Evolutionary conservation across 2,329 filamentous ascomycete species (phyloP).

Genomic region (Hyphodiscus sp.): DNA sequence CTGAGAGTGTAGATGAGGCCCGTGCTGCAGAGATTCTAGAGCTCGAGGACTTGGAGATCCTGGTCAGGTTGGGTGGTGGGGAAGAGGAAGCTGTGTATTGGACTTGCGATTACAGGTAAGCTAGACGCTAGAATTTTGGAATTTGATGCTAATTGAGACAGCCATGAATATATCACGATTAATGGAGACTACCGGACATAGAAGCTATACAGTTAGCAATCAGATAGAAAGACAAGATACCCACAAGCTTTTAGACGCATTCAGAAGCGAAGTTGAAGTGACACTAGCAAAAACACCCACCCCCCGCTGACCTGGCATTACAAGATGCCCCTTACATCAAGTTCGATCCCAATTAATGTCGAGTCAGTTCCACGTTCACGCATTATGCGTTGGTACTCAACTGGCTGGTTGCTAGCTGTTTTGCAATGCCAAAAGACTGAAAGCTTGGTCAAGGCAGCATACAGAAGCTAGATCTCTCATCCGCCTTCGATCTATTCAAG

Average conservation of each 20-base stretch:
- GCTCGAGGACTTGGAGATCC: conserved; percentile 71
- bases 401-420: too few relatives aligned
- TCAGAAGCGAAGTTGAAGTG: too few relatives aligned
- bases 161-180: conserved; percentile 62
- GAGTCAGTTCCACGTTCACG: too few relatives aligned
- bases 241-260: background rate
- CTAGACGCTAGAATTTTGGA: conserved; percentile 20
- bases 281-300: too few relatives aligned
- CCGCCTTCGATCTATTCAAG: too few relatives aligned
- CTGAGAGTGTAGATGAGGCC: conserved; percentile 69
- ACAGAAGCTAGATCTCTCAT: too few relatives aligned
- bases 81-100: conserved; percentile 66
- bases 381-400: too few relatives aligned
- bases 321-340: too few relatives aligned
- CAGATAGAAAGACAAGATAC: background rate
- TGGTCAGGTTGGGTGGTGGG: conserved; percentile 65
- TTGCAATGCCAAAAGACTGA: too few relatives aligned
- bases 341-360: too few relatives aligned
- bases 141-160: conserved; percentile 18
- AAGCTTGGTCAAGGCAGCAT: too few relatives aligned
- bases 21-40: conserved; percentile 73
- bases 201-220: background rate
- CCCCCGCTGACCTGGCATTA: too few relatives aligned
- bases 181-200: conserved; percentile 64
- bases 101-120: conserved; percentile 82